Evolutionary conservation across 1,139 yeast species (phyloP).

Genomic region (Taiozyma sp.): DNA sequence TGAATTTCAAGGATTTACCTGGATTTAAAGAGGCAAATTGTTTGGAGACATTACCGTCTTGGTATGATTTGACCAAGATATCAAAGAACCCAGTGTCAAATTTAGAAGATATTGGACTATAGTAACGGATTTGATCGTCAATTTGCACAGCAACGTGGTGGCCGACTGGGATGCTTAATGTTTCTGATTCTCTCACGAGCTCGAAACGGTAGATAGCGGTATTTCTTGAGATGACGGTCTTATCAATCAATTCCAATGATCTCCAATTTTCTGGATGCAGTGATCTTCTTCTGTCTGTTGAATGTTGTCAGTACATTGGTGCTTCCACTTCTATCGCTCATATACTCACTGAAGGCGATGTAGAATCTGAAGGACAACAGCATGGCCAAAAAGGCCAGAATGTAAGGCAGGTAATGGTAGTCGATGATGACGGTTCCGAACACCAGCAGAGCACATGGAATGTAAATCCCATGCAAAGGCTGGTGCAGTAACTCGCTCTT

Average conservation of each 20-base stretch:
- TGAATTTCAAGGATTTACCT: slow-evolving; percentile 64
- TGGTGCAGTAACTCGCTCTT: slow-evolving; percentile 35
- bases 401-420: slow-evolving; percentile 41
- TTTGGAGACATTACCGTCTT: slow-evolving; percentile 62
- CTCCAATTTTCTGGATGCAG: slow-evolving; percentile 52
- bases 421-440: slow-evolving; percentile 58
- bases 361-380: slow-evolving; percentile 43
- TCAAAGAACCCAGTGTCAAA: slow-evolving; percentile 72
- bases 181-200: slow-evolving; percentile 54
- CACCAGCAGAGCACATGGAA: slow-evolving; percentile 59
- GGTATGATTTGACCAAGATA: slow-evolving; percentile 67
- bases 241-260: slow-evolving; percentile 63
- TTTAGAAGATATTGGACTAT: slow-evolving; percentile 70
- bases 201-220: slow-evolving; percentile 72
- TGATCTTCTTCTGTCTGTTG: slow-evolving; percentile 33
- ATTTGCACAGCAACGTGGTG: slow-evolving; percentile 61
- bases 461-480: slow-evolving; percentile 69
- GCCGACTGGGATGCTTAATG: slow-evolving; percentile 65
- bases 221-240: slow-evolving; percentile 64
- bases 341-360: slow-evolving; percentile 33
- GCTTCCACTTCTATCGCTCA: background rate
- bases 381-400: slow-evolving; percentile 40
- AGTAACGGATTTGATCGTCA: slow-evolving; percentile 60
- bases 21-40: slow-evolving; percentile 57
- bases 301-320: background rate